These are phyloP conservation scores for Lomentospora prolificans DNA, from an alignment of 2,329 filamentous ascomycete species.

Conservation along the genomic window DNA sequence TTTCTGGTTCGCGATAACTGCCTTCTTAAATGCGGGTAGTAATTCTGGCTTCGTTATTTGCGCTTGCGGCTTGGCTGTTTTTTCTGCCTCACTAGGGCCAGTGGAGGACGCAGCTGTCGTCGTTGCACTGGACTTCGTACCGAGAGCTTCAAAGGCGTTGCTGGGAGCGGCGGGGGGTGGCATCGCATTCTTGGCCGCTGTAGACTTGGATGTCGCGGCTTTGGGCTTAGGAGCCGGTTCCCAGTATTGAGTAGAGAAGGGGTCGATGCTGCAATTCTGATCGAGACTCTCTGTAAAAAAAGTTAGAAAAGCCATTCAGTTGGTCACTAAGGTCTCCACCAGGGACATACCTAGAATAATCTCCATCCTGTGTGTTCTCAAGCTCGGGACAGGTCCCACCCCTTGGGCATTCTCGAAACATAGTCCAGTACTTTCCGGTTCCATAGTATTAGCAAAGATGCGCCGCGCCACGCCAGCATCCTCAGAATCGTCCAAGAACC, in stretches of 20 bases:
- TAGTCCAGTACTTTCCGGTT: slow-evolving; percentile 69
- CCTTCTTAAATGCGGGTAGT: slow-evolving; percentile 30
- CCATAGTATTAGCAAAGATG: slow-evolving; percentile 57
- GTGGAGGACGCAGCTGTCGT: neutral
- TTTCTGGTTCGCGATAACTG: slow-evolving; percentile 28
- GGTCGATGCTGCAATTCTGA: slow-evolving; percentile 57
- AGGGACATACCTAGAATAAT: slow-evolving; percentile 55
- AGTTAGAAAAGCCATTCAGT: neutral
- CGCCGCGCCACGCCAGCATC: slow-evolving; percentile 48
- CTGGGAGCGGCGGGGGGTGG: slow-evolving; percentile 22
- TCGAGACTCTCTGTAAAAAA: slow-evolving; percentile 32
- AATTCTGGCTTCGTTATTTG: slow-evolving; percentile 20
- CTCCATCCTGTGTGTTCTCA: slow-evolving; percentile 61
- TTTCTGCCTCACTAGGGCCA: neutral
- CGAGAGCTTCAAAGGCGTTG: slow-evolving; percentile 28
- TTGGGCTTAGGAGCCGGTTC: slow-evolving; percentile 26
- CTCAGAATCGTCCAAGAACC: slow-evolving; percentile 81
- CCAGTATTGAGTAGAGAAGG: slow-evolving; percentile 81
- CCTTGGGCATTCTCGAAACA: slow-evolving; percentile 63
- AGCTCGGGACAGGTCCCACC: slow-evolving; percentile 35
- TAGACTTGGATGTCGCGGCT: slow-evolving; percentile 8
- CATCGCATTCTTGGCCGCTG: slow-evolving; percentile 18
- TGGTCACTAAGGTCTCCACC: slow-evolving; percentile 12
- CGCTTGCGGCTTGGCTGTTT: slow-evolving; percentile 20
- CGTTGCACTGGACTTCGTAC: neutral